Conservation (phyloP, 1,284 basidiomycete genomes). For the Coriolopsis trogii region DNA sequence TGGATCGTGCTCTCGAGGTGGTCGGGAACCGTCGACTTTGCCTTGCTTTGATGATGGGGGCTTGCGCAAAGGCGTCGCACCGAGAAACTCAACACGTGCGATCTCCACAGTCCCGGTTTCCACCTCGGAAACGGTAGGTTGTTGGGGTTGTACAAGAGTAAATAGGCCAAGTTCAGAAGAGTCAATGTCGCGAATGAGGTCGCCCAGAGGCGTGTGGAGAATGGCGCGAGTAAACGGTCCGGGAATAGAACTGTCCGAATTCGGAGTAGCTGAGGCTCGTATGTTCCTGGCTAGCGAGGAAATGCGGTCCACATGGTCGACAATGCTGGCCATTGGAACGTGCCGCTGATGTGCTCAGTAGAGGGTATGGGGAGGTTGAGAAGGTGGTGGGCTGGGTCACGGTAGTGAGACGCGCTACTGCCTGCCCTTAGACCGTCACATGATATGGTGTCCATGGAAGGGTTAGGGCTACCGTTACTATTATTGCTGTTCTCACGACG, state of each 20-base stretch:
- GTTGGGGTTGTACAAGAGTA: constrained; percentile 45
- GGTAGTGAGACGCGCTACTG: background rate
- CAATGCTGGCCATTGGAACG: constrained; percentile 41
- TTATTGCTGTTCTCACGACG: too few species aligned
- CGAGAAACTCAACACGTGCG: constrained; percentile 63
- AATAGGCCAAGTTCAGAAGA: constrained; percentile 77
- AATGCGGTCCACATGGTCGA: constrained; percentile 48
- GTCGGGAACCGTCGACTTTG: constrained; percentile 43
- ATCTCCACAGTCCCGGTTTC: constrained; percentile 45
- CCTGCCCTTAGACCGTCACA: constrained; percentile 2
- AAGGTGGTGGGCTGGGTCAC: background rate
- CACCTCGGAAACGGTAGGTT: constrained; percentile 33
- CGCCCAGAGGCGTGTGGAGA: constrained; percentile 60
- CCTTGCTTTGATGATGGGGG: constrained; percentile 39
- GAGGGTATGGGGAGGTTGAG: background rate
- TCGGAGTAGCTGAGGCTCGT: constrained; percentile 30
- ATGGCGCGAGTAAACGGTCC: constrained; percentile 60
- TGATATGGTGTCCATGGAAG: too few species aligned
- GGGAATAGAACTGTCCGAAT: constrained; percentile 20
- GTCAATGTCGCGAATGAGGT: constrained; percentile 78
- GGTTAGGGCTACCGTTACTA: too few species aligned
- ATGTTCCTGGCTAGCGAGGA: constrained; percentile 41
- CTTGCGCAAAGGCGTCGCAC: constrained; percentile 68
- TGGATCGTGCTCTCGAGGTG: constrained; percentile 56
- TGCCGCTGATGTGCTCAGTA: background rate